Conservation (phyloP, 805 yeast species). For the Metschnikowia cerradonensis region DNA sequence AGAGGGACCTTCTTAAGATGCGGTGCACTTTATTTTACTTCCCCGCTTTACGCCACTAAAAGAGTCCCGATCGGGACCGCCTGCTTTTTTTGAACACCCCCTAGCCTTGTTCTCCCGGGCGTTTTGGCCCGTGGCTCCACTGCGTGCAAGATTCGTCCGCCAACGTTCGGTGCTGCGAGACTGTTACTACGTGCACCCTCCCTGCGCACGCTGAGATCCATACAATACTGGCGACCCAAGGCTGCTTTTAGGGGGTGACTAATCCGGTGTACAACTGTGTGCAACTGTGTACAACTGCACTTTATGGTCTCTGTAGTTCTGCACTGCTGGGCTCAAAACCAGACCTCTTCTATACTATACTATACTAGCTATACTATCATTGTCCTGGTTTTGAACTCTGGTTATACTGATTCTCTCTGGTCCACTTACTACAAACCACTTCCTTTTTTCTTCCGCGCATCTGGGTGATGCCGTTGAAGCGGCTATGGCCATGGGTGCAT, state of each 20-base stretch:
- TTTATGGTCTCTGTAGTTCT: background rate
- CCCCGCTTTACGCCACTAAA: background rate
- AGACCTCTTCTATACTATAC: too few relatives aligned
- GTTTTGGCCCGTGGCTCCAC: background rate
- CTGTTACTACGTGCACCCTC: background rate
- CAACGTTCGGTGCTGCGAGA: conserved; percentile 1
- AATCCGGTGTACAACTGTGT: background rate
- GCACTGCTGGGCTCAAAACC: too few relatives aligned
- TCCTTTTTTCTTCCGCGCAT: background rate
- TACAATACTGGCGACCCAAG: background rate
- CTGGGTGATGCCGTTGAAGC: background rate
- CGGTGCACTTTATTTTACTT: background rate
- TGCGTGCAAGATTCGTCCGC: background rate
- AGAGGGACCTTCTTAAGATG: background rate
- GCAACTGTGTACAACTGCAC: background rate
- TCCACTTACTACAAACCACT: too few relatives aligned
- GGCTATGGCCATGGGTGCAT: background rate
- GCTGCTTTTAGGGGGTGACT: background rate
- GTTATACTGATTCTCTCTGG: too few relatives aligned
- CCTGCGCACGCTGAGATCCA: background rate
- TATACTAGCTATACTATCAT: too few relatives aligned
- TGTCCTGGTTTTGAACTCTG: too few relatives aligned
- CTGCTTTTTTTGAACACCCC: background rate
- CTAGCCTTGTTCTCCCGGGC: background rate
- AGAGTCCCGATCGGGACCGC: background rate